phyloP scores from a whole-genome alignment of 2,329 filamentous ascomycete genomes.

The Knufia petricola region DNA sequence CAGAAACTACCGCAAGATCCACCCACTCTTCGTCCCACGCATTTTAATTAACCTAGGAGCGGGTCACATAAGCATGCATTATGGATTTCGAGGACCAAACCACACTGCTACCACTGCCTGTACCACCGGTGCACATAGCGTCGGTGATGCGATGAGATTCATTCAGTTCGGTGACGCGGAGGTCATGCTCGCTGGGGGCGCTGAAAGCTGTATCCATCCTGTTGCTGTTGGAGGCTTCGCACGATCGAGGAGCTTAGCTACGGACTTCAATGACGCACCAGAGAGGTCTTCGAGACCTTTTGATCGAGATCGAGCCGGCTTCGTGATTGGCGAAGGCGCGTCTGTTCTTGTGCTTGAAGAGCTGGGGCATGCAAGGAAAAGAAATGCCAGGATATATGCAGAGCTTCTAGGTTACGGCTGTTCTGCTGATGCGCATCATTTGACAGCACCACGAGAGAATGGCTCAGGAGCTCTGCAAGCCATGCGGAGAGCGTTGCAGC shows the following conservation, averaged over 20 bases:
- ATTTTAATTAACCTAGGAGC: constrained; percentile 91
- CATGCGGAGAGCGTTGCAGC: constrained; percentile 73
- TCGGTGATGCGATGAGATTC: constrained; percentile 88
- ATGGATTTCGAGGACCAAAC: constrained; percentile 78
- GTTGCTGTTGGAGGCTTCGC: constrained; percentile 87
- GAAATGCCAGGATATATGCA: constrained; percentile 76
- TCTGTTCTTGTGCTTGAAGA: constrained; percentile 81
- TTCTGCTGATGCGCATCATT: constrained; percentile 83
- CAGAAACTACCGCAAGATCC: constrained; percentile 67
- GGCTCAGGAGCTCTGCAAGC: constrained; percentile 72
- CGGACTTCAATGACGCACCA: constrained; percentile 66
- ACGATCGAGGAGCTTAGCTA: constrained; percentile 74
- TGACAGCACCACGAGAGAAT: constrained; percentile 79
- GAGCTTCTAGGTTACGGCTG: constrained; percentile 83
- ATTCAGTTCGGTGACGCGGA: constrained; percentile 86
- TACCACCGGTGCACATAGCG: constrained; percentile 88
- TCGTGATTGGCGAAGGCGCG: constrained; percentile 88
- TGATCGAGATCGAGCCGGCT: constrained; percentile 67
- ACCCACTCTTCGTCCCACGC: constrained; percentile 84
- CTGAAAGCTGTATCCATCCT: constrained; percentile 92
- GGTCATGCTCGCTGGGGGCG: constrained; percentile 91
- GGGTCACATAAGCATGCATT: constrained; percentile 86
- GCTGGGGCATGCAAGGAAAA: constrained; percentile 70
- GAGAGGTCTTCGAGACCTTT: constrained; percentile 72
- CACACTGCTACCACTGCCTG: constrained; percentile 90